A percentile compares a stretch with the other conserved stretches of the same genome.
These are phyloP conservation scores for Mycena chlorophos DNA, from an alignment of 768 basidiomycete genomes.

Conservation along the genomic window DNA sequence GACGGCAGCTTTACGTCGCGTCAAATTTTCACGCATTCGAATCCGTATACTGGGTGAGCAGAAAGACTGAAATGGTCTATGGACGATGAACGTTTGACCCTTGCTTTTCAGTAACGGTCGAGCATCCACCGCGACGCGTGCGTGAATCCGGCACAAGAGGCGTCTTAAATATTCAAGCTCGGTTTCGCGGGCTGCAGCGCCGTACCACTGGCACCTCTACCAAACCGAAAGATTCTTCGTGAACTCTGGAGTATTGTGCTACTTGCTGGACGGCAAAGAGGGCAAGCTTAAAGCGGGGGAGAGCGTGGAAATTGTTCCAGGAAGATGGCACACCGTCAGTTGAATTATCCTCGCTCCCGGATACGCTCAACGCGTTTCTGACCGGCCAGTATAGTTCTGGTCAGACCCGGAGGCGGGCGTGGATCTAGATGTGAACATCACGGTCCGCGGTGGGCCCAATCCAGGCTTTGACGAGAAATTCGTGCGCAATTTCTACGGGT, in stretches of 20 bases:
- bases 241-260: conserved; percentile 27
- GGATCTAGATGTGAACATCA: conserved; percentile 28
- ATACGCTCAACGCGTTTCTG: neutral
- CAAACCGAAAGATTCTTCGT: conserved; percentile 31
- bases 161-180: too few relatives aligned
- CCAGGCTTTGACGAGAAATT: conserved; percentile 30
- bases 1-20: conserved; percentile 24
- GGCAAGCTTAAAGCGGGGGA: conserved; percentile 27
- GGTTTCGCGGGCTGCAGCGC: conserved; percentile 16
- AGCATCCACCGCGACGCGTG: conserved; percentile 29
- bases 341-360: neutral
- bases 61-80: conserved; percentile 25
- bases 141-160: neutral
- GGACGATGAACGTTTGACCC: conserved; percentile 19
- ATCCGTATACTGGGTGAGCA: conserved; percentile 17
- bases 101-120: conserved; percentile 25
- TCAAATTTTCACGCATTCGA: conserved; percentile 26
- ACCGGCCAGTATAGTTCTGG: conserved; percentile 22
- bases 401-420: conserved; percentile 26
- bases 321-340: conserved; percentile 26
- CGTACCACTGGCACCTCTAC: conserved; percentile 31
- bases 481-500: conserved; percentile 29
- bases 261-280: conserved; percentile 26
- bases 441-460: conserved; percentile 28
- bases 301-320: conserved; percentile 24